Evolutionary conservation across 1,139 yeast genomes (phyloP).

Genomic region (Williopsis jadinii): DNA sequence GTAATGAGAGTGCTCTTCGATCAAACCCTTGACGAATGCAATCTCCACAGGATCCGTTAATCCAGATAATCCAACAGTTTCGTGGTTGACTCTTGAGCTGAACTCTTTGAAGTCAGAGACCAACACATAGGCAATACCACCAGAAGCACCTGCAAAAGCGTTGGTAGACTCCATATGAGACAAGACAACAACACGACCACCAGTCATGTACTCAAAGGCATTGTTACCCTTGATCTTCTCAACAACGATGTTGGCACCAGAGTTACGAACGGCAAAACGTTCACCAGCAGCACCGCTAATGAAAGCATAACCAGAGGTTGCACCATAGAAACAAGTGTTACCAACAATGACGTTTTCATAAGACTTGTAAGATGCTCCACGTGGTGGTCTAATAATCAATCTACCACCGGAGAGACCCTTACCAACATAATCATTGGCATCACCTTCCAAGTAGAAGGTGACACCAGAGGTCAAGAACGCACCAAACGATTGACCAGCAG

Average conservation of each 20-base stretch:
- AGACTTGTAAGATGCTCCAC: slow-evolving; percentile 75
- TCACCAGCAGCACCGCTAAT: slow-evolving; percentile 98
- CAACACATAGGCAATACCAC: slow-evolving; percentile 96
- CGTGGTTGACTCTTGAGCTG: slow-evolving; percentile 68
- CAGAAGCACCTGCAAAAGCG: slow-evolving; percentile 97
- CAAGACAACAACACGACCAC: slow-evolving; percentile 92
- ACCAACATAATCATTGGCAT: slow-evolving; percentile 96
- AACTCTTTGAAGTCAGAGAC: slow-evolving; percentile 90
- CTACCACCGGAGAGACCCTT: slow-evolving; percentile 97
- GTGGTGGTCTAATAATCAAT: slow-evolving; percentile 86
- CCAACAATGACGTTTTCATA: slow-evolving; percentile 96
- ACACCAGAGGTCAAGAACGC: slow-evolving; percentile 96
- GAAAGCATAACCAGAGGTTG: slow-evolving; percentile 91
- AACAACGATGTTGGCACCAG: slow-evolving; percentile 95
- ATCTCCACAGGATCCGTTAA: slow-evolving; percentile 86
- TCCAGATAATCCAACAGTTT: slow-evolving; percentile 72
- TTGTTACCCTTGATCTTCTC: slow-evolving; percentile 95
- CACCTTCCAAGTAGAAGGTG: slow-evolving; percentile 93
- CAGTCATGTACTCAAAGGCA: slow-evolving; percentile 99
- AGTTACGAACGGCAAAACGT: slow-evolving; percentile 96
- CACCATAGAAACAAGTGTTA: slow-evolving; percentile 97
- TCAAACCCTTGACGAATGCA: slow-evolving; percentile 87
- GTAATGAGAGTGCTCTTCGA: slow-evolving; percentile 93
- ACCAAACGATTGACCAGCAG: slow-evolving; percentile 98
- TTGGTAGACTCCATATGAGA: slow-evolving; percentile 92